These are phyloP conservation scores for Yamadazyma sp. DNA, from an alignment of 805 yeast species.

Conservation along the genomic window DNA sequence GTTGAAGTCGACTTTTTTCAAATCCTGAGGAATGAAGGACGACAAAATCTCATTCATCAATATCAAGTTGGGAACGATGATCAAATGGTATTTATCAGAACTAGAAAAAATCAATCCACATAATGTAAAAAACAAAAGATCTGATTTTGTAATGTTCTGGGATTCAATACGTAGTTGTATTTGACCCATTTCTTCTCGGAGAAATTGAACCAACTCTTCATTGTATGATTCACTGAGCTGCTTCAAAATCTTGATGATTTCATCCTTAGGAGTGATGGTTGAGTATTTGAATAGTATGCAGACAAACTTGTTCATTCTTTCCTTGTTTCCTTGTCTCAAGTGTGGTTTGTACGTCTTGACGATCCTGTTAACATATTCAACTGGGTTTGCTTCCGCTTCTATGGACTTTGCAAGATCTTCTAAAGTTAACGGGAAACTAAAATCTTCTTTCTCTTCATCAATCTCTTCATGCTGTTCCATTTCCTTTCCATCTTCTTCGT, in stretches of 20 bases:
- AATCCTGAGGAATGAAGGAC: conserved; percentile 30
- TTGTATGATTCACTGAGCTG: conserved; percentile 65
- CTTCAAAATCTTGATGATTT: conserved; percentile 47
- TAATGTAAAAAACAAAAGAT: conserved; percentile 64
- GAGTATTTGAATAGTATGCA: conserved; percentile 63
- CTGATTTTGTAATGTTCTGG: conserved; percentile 28
- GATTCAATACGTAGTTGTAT: conserved; percentile 51
- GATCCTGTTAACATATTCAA: conserved; percentile 52
- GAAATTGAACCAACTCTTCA: conserved; percentile 58
- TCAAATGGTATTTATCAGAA: conserved; percentile 91
- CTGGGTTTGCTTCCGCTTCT: neutral
- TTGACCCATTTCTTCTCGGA: conserved; percentile 56
- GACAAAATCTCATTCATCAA: conserved; percentile 66
- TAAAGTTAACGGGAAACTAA: conserved; percentile 18
- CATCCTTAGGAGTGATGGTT: conserved; percentile 36
- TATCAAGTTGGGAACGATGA: conserved; percentile 80
- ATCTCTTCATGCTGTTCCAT: conserved; percentile 24
- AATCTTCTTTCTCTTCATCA: conserved; percentile 16
- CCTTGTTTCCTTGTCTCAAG: conserved; percentile 79
- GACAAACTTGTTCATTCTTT: conserved; percentile 62
- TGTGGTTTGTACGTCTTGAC: conserved; percentile 69
- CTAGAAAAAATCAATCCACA: conserved; percentile 85
- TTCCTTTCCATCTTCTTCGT: conserved; percentile 27
- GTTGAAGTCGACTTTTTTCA: conserved; percentile 27
- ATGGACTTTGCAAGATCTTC: conserved; percentile 27